Evolutionary conservation across 192 early-diverging fungal species (phyloP).

Genomic region (Coemansia sp.): DNA sequence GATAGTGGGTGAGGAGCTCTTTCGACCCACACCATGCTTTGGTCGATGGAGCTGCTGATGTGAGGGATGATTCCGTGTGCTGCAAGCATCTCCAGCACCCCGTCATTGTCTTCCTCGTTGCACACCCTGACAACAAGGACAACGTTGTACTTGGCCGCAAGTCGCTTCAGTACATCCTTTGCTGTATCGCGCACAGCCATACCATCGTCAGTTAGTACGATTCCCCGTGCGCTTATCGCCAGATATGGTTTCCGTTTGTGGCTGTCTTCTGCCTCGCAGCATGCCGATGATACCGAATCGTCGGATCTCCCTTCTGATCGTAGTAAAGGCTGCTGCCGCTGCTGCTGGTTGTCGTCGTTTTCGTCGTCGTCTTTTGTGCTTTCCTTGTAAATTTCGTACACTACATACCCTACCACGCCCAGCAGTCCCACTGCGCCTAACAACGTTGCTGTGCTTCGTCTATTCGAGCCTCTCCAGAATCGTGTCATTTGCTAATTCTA

Average conservation of each 20-base stretch:
- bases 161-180: not conserved
- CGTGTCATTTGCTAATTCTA: slow-evolving; percentile 17
- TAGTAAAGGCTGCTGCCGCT: not conserved
- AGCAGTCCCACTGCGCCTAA: slow-evolving; percentile 13
- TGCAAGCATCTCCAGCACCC: not conserved
- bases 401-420: slow-evolving; percentile 18
- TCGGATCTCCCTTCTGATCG: too few species aligned
- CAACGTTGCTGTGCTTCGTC: slow-evolving; percentile 13
- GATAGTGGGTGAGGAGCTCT: not conserved
- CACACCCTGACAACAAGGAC: slow-evolving; percentile 19
- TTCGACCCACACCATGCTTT: slow-evolving; percentile 34
- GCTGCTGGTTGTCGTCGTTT: slow-evolving; percentile 2
- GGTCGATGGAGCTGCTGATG: not conserved
- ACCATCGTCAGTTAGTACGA: slow-evolving; percentile 9
- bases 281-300: not conserved
- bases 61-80: not conserved
- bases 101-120: not conserved
- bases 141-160: slow-evolving; percentile 16
- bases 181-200: slow-evolving; percentile 2
- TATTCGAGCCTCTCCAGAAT: slow-evolving; percentile 12
- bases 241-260: not conserved
- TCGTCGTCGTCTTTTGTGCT: not conserved
- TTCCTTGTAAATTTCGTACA: slow-evolving; percentile 33
- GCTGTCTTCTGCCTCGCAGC: not conserved
- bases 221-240: slow-evolving; percentile 36